Evolutionary conservation across 208 protist genomes (phyloP), one percentile per base, ranked within the genome.

Genomic region (Trypanosoma avium): DNA sequence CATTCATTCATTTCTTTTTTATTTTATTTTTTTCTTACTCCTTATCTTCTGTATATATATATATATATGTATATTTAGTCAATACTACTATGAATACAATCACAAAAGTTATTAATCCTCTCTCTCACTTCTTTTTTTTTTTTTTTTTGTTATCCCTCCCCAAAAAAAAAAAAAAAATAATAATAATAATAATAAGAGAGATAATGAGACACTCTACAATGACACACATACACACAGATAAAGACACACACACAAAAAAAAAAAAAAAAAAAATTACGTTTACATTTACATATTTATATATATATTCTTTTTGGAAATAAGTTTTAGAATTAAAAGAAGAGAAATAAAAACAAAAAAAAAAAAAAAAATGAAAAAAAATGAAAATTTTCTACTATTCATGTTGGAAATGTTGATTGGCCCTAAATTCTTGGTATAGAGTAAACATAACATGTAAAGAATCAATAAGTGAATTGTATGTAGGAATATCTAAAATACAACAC

Each of bases 391-490:
- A 17, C 74, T 81, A 92, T 36, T 90, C 87, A 53, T 94, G 86
- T 71, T 96, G 84, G 61, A 98, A 98, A 69, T 98, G 94, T 65
- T 97, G 93, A 65, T 97, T 98, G 1, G 75, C 75, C 50, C 96
- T 86, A 72, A 99, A 99, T 33, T 98, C 97, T 52, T 95, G 80
- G 64, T 98, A 99, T 9, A 99, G 68, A 21, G 97, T 97, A 74
- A 99, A 99, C 73, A 99, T 93, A 21, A 99, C 79, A 78, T 99
- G 97, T 8, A 99, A 85, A 0, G 97, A 97, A 72, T 99, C 97
- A 45, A 98, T 95, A n/a, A 98, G 77, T 2, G 93, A 96, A 61
- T 79, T 88, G 83, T 99, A 97, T 3, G 97, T 97, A 8, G 98
- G 97, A 40, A 99, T 98, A 64, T 99, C 98, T 21, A 99, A 69